Conservation (phyloP, 2,329 filamentous ascomycete genomes). For the Cadophora sp. region DNA sequence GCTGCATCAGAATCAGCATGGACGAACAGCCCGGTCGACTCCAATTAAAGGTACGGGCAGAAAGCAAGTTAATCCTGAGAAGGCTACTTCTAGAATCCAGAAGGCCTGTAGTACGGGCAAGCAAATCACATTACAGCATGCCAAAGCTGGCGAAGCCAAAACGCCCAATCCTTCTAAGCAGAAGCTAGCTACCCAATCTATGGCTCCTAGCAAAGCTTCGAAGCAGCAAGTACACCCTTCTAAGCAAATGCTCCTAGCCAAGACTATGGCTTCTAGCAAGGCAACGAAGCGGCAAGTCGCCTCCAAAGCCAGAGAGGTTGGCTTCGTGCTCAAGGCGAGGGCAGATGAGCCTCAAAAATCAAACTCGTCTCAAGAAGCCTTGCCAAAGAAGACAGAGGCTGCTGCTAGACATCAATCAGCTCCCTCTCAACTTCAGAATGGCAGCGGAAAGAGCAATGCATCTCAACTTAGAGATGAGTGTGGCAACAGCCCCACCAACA, state of each 20-base stretch:
- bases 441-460: neutral
- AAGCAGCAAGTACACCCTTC: neutral
- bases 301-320: neutral
- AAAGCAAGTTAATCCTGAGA: neutral
- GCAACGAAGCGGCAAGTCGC: constrained; percentile 6
- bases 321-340: neutral
- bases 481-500: neutral
- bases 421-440: neutral
- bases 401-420: neutral
- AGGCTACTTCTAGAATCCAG: neutral
- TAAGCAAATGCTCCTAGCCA: neutral
- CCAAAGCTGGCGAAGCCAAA: constrained; percentile 10
- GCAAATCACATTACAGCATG: neutral
- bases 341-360: neutral
- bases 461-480: neutral
- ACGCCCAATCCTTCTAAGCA: constrained; percentile 10
- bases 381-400: neutral
- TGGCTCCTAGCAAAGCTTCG: constrained; percentile 9
- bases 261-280: constrained; percentile 1
- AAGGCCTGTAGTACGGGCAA: neutral
- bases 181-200: neutral
- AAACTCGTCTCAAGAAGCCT: neutral
- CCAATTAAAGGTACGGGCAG: constrained; percentile 25
- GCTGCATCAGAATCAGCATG: neutral
- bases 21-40: neutral